Evolutionary conservation across 768 basidiomycete species (phyloP), one percentile per base, ranked within the genome.

Genomic region (Cubamyces lactineus): DNA sequence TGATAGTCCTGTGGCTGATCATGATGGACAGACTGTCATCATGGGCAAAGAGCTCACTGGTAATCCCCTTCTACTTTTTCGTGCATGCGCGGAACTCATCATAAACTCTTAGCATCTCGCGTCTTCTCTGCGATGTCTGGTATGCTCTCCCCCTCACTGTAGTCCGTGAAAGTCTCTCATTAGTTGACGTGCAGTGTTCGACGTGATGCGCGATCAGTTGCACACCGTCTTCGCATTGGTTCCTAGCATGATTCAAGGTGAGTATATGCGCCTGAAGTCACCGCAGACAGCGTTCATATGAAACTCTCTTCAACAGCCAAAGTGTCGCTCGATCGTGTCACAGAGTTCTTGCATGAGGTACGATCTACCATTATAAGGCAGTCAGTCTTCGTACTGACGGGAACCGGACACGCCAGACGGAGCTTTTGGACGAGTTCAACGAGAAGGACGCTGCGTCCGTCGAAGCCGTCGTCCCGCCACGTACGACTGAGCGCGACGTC

Each of bases 271-370:
- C 39, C 6, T 23, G 48, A 49, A 21, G 8, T 13, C 46, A 8
- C 23, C 16, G 9, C 17, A 5, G 6, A 43, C 16, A 7, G 13
- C 21, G 19, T n/a, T 21, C 17, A 38, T 49, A 2, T 48, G 23
- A 9, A 40, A 48, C 6, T 48, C 2, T 2, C 11, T 6, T 38
- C 13, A 57, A 0, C 24, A 73, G 85, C 80, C 52, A 86, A 85
- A 71, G 89, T 92, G 4, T 88, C 88, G 1, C 67, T 91, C 12
- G 83, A 85, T 61, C 83, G 90, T 49, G 63, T 86, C 24, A 76
- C 82, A 67, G 74, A 76, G 6, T 85, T 84, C 72, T 59, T 85
- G 26, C 61, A 74, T 38, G 70, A 77, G 17, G 78, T 67, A 34
- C n/a, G 48, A 48, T 40, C 19, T 52, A 2, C n/a, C 42, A 21